Conservation (phyloP, 495 filamentous ascomycete species). For the Aspergillus incahuasiensis region DNA sequence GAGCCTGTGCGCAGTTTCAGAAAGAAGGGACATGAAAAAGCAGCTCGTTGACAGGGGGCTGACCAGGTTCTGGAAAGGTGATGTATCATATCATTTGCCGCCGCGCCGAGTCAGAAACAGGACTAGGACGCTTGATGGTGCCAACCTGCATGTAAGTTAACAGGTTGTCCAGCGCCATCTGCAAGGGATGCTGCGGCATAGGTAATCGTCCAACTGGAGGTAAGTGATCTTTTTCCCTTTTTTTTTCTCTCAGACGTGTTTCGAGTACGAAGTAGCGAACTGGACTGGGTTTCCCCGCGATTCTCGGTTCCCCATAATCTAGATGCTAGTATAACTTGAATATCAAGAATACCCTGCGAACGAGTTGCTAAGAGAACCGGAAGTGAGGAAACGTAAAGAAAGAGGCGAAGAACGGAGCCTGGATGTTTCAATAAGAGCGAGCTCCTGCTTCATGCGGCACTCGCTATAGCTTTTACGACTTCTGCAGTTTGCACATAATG, state of each 20-base stretch:
- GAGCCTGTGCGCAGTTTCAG: neutral
- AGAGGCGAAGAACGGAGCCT: neutral
- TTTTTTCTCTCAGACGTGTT: neutral
- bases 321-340: neutral
- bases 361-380: neutral
- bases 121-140: conserved; percentile 17
- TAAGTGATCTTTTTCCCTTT: conserved; percentile 1
- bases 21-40: neutral
- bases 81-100: conserved; percentile 14
- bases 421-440: neutral
- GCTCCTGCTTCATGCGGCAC: conserved; percentile 7
- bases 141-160: conserved; percentile 16
- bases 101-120: conserved; percentile 4
- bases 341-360: neutral
- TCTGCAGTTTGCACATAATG: conserved; percentile 1
- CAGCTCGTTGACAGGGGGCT: conserved; percentile 17
- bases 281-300: neutral
- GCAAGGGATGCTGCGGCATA: conserved; percentile 21
- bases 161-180: conserved; percentile 11
- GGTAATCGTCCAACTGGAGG: neutral
- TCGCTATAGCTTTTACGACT: neutral
- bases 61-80: conserved; percentile 24
- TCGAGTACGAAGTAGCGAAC: neutral
- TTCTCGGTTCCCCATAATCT: neutral
- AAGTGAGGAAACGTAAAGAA: neutral